Evolutionary conservation across 208 protist species (phyloP).

Genomic region (Acanthamoeba healyi): DNA sequence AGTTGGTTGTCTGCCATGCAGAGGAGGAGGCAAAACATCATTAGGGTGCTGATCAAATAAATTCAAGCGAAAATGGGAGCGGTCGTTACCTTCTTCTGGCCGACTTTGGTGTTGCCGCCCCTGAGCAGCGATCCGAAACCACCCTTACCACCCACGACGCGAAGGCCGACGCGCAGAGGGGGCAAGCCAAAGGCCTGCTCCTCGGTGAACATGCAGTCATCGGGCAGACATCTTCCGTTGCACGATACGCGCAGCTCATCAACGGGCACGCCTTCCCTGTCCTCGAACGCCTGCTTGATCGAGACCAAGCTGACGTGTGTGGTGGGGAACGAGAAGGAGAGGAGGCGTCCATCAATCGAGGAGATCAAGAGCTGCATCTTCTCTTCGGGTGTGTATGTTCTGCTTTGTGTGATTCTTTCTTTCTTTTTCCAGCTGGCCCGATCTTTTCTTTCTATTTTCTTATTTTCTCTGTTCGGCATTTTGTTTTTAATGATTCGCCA

Average conservation of each 20-base stretch:
- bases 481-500: too few species aligned
- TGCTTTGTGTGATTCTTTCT: too few species aligned
- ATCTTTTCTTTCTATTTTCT: not conserved
- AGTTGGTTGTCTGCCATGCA: constrained; percentile 32
- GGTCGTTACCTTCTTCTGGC: constrained; percentile 54
- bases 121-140: constrained; percentile 66
- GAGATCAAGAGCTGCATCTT: constrained; percentile 9
- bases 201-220: not conserved
- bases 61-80: too few species aligned
- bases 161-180: not conserved
- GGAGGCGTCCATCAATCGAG: constrained; percentile 4
- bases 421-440: too few species aligned
- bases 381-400: not conserved
- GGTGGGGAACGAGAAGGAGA: not conserved
- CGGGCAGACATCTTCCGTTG: not conserved
- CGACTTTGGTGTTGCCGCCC: constrained; percentile 34
- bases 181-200: not conserved
- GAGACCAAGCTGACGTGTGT: not conserved
- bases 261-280: not conserved
- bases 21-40: too few species aligned
- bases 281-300: not conserved
- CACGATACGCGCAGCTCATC: not conserved
- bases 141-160: constrained; percentile 56
- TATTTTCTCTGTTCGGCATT: not conserved
- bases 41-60: not conserved